Percentiles rank a stretch among this genome's conserved stretches.
These are phyloP conservation scores for Neoarthrinium moseri DNA, from an alignment of 2,329 filamentous ascomycete genomes.

Conservation along the genomic window DNA sequence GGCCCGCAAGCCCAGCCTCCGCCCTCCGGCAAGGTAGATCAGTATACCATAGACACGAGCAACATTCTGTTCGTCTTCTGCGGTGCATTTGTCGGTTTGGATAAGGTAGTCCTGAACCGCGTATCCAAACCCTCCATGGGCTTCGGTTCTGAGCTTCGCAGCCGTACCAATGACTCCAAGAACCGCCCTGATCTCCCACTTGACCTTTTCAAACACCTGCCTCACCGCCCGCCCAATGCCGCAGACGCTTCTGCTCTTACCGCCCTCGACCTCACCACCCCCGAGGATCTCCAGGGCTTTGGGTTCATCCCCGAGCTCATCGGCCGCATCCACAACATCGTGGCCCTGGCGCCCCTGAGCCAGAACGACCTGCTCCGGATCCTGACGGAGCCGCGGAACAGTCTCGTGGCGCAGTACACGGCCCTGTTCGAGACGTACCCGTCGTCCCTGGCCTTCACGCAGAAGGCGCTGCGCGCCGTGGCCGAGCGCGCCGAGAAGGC, in stretches of 20 bases:
- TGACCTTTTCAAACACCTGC: slow-evolving; percentile 54
- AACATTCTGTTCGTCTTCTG: slow-evolving; percentile 98
- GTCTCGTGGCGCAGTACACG: slow-evolving; percentile 82
- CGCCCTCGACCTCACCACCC: slow-evolving; percentile 69
- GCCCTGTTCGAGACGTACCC: slow-evolving; percentile 80
- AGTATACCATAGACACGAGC: slow-evolving; percentile 81
- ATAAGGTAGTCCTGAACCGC: slow-evolving; percentile 84
- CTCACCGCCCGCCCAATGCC: slow-evolving; percentile 45
- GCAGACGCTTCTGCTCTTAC: slow-evolving; percentile 43
- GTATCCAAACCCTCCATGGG: slow-evolving; percentile 84
- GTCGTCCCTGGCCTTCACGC: slow-evolving; percentile 80
- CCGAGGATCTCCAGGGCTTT: slow-evolving; percentile 76
- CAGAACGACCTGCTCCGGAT: slow-evolving; percentile 74
- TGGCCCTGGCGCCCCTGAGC: slow-evolving; percentile 76
- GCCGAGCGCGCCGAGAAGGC: slow-evolving; percentile 63
- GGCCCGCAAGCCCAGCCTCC: slow-evolving; percentile 42
- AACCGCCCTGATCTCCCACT: slow-evolving; percentile 63
- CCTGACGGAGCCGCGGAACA: slow-evolving; percentile 88
- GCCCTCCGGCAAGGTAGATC: slow-evolving; percentile 52
- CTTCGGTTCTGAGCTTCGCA: slow-evolving; percentile 80
- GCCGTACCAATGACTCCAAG: slow-evolving; percentile 45
- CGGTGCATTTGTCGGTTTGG: slow-evolving; percentile 89
- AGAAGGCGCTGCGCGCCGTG: slow-evolving; percentile 75
- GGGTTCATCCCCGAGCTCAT: slow-evolving; percentile 95
- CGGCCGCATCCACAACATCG: slow-evolving; percentile 89